These are phyloP conservation scores for Fusarium sulawesiense DNA, from an alignment of 2,329 filamentous ascomycete species.

Conservation along the genomic window DNA sequence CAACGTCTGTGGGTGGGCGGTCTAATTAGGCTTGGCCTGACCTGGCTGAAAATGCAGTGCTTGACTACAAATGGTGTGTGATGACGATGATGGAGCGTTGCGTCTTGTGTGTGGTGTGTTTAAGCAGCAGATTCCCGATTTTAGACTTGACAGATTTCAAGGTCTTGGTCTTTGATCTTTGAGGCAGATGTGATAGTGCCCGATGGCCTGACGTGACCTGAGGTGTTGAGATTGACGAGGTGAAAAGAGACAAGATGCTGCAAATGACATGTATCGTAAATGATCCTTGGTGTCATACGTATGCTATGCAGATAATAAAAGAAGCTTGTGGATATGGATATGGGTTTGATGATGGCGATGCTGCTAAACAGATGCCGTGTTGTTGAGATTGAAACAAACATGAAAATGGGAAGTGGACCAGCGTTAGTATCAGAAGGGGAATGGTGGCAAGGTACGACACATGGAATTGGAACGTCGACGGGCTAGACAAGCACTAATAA, in stretches of 20 bases:
- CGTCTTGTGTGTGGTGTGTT: conserved; percentile 34
- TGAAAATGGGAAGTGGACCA: conserved; percentile 34
- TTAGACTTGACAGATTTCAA: neutral
- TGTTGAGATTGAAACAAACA: conserved; percentile 39
- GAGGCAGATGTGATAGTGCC: conserved; percentile 4
- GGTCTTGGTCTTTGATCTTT: too few species aligned
- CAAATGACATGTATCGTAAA: neutral
- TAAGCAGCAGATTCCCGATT: conserved; percentile 15
- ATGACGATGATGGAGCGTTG: conserved; percentile 38
- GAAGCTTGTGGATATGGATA: conserved; percentile 35
- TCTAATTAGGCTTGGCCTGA: conserved; percentile 39
- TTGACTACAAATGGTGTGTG: conserved; percentile 13
- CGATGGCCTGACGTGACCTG: conserved; percentile 27
- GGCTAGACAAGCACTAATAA: neutral
- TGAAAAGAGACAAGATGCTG: conserved; percentile 2
- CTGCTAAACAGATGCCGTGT: conserved; percentile 9
- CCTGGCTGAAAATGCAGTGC: conserved; percentile 31
- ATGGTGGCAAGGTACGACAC: conserved; percentile 18
- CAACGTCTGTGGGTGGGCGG: conserved; percentile 34
- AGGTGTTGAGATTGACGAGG: conserved; percentile 5
- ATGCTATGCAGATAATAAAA: neutral
- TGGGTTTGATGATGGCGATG: conserved; percentile 4
- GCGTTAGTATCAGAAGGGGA: conserved; percentile 29
- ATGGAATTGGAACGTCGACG: neutral
- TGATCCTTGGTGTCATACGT: neutral